Conservation (phyloP, 371 early-diverging fungal genomes). For the Apophysomyces elegans region DNA sequence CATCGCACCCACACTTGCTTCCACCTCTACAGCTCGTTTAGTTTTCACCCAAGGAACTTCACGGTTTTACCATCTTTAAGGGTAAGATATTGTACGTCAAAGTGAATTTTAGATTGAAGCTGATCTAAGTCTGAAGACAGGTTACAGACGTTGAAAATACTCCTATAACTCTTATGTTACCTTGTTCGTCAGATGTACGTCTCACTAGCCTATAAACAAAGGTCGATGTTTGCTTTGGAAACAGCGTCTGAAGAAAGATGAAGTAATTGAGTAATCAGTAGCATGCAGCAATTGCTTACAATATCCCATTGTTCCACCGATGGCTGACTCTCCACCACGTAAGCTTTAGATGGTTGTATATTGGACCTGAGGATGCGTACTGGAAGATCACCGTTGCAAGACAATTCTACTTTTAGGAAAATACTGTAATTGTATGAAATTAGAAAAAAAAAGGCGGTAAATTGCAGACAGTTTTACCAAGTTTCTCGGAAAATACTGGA, state of each 20-base stretch:
- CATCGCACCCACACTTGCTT: constrained; percentile 56
- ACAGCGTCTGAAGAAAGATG: constrained; percentile 46
- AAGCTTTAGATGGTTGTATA: constrained; percentile 47
- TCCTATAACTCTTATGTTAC: neutral
- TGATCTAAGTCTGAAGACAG: neutral
- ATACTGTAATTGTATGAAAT: constrained; percentile 36
- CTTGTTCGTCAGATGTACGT: constrained; percentile 21
- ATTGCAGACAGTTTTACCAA: constrained; percentile 26
- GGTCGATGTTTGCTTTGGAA: constrained; percentile 64
- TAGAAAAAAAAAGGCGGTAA: constrained; percentile 3
- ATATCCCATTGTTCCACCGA: constrained; percentile 50
- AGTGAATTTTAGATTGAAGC: constrained; percentile 56
- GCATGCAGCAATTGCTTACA: constrained; percentile 28
- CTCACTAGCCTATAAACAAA: constrained; percentile 68
- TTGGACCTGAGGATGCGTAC: constrained; percentile 58
- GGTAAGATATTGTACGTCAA: constrained; percentile 57
- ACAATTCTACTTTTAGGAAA: constrained; percentile 60
- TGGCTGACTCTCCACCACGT: constrained; percentile 49
- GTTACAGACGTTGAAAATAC: neutral
- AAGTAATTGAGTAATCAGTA: neutral
- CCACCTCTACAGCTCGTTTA: constrained; percentile 56
- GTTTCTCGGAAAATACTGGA: constrained; percentile 62
- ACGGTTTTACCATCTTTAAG: constrained; percentile 58
- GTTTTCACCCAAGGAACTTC: neutral
- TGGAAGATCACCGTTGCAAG: constrained; percentile 63